Conservation (phyloP, 805 yeast genomes). For the Schwanniomyces polymorphus region DNA sequence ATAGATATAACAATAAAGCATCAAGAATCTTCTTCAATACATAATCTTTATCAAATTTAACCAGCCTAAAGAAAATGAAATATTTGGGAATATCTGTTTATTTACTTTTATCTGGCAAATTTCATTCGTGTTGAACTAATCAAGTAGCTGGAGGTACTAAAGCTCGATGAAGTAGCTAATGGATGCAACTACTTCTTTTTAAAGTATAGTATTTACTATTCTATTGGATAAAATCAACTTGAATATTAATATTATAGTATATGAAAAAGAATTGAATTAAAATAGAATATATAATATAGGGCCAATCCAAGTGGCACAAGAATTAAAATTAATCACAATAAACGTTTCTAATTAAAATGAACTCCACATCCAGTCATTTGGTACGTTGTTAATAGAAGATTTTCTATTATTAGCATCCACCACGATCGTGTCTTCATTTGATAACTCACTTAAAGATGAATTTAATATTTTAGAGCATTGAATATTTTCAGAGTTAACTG, state of each 20-base stretch:
- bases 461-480: background rate
- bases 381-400: conserved; percentile 16
- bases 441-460: background rate
- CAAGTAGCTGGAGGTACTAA: background rate
- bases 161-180: conserved; percentile 1
- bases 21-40: conserved; percentile 1
- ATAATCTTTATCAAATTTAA: background rate
- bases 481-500: background rate
- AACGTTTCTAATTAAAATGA: conserved; percentile 31
- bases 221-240: background rate
- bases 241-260: background rate
- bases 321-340: background rate
- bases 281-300: background rate
- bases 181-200: background rate
- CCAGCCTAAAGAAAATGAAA: conserved; percentile 2
- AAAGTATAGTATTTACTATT: background rate
- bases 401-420: conserved; percentile 5
- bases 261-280: background rate
- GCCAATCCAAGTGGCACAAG: background rate
- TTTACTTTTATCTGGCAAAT: conserved; percentile 6
- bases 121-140: conserved; percentile 6
- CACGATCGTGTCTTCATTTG: conserved; percentile 2
- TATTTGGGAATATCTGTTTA: conserved; percentile 10
- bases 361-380: conserved; percentile 55
- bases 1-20: conserved; percentile 2